phyloP scores from a whole-genome alignment of 495 filamentous ascomycete species.

The Ramalina intermedia region DNA sequence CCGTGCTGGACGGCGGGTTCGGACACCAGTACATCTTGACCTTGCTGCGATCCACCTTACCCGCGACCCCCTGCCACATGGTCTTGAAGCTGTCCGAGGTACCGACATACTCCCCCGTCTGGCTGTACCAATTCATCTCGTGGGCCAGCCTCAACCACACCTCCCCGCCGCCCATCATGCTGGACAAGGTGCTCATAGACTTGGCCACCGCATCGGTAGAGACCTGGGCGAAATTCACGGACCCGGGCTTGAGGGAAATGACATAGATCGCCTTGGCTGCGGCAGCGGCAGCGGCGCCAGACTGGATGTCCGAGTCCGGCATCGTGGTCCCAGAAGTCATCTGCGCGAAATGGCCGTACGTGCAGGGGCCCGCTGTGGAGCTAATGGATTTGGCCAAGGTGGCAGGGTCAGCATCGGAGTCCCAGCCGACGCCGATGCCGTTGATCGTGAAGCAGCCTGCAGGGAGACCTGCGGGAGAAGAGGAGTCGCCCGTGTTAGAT shows the following conservation, averaged over 20 bases:
- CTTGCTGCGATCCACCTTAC: not conserved
- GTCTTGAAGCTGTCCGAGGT: slow-evolving; percentile 1
- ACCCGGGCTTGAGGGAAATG: slow-evolving; percentile 3
- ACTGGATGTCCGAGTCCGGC: not conserved
- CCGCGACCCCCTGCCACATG: slow-evolving; percentile 2
- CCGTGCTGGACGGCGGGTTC: not conserved
- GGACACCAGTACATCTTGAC: slow-evolving; percentile 10
- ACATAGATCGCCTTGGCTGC: slow-evolving; percentile 1
- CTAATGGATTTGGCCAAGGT: not conserved
- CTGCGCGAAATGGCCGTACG: slow-evolving; percentile 6
- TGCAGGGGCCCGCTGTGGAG: not conserved
- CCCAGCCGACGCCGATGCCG: slow-evolving; percentile 4
- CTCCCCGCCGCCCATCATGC: not conserved
- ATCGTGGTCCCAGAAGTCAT: not conserved
- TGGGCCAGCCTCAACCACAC: slow-evolving; percentile 10
- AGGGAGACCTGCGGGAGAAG: not conserved
- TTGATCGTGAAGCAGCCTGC: not conserved
- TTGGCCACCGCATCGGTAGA: not conserved
- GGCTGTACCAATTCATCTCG: slow-evolving; percentile 10
- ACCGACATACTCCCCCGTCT: slow-evolving; percentile 1
- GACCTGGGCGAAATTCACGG: slow-evolving; percentile 1
- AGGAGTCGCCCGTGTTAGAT: not conserved
- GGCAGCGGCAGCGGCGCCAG: not conserved
- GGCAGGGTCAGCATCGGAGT: not conserved
- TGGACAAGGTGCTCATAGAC: not conserved